Base-by-base conservation (phyloP, 208 protist species). In the Leptomonas pyrrhocoris region DNA sequence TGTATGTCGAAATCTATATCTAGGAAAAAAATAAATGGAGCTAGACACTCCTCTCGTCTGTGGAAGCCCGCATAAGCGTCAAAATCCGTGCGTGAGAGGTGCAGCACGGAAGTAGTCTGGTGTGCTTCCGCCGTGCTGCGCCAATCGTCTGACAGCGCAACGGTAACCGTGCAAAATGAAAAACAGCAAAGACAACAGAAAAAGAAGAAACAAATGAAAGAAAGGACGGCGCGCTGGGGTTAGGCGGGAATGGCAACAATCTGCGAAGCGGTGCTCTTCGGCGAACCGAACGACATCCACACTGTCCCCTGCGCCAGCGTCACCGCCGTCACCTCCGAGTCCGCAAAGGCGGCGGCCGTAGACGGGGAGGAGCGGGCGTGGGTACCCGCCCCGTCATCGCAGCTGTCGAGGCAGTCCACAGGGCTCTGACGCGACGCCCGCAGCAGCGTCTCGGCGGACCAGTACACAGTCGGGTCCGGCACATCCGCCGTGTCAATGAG, bases 401-500 rank as follows among this genome's bases (percentile, higher is more conserved):
- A 18, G 31, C 1, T 21, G 49, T 64, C 74, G 25, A 23, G 21
- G n/a, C 30, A 6, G n/a, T 46, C 56, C 5, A 34, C 56, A 36
- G 23, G n/a, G 28, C 40, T 74, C 27, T 38, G 49, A 18, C 57
- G 54, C 45, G 65, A 45, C 23, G 73, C 42, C 18, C 67, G 61
- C 12, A 84, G 71, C 23, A 89, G 56, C 34, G 56, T 56, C 56
- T 86, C 71, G 3, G 73, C 72, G 5, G 60, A 68, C 81, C 84
- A 85, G 68, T 86, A 85, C 27, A 68, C 61, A 18, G 84, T 89
- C 36, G 81, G 74, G 36, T 77, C 58, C 23, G 85, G 80, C 30
- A 81, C 68, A 45, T 90, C 81, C 4, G 79, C 34, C 15, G 72
- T 82, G 68, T 88, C 82, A n/a, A 90, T 58, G 6, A 85, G 48